These are phyloP conservation scores for Trichomonascaceae sp. DNA, from an alignment of 1,139 yeast genomes.

Conservation along the genomic window DNA sequence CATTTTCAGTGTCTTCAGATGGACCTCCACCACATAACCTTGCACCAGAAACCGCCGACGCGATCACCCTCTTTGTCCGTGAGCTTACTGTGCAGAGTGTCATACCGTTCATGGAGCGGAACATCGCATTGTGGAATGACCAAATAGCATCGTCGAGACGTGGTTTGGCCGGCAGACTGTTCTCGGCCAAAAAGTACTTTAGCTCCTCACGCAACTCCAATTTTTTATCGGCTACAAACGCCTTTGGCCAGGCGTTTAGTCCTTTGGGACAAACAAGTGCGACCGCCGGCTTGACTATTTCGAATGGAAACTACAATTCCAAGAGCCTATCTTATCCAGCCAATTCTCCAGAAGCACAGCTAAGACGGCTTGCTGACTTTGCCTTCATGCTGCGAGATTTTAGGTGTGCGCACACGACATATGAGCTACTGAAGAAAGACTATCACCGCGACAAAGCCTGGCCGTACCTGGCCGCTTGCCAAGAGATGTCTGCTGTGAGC, in stretches of 20 bases:
- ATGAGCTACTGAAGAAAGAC: constrained; percentile 73
- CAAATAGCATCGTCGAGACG: constrained; percentile 54
- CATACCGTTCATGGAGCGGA: constrained; percentile 67
- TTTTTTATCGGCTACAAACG: constrained; percentile 12
- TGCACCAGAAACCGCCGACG: not conserved
- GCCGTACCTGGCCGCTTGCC: constrained; percentile 70
- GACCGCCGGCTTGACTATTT: constrained; percentile 7
- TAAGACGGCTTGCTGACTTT: constrained; percentile 85
- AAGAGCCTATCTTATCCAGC: constrained; percentile 43
- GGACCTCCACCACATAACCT: constrained; percentile 1
- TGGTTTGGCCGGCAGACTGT: constrained; percentile 61
- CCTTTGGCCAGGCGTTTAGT: constrained; percentile 7
- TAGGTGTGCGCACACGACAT: constrained; percentile 70
- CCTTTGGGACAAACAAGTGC: constrained; percentile 8
- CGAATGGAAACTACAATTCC: constrained; percentile 27
- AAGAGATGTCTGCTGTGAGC: constrained; percentile 77
- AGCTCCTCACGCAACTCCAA: constrained; percentile 23
- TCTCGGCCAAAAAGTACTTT: constrained; percentile 49
- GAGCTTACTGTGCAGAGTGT: constrained; percentile 46
- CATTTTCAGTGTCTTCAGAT: too few species aligned
- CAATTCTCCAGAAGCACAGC: constrained; percentile 56
- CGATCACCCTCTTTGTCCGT: constrained; percentile 24
- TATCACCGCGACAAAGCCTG: constrained; percentile 70
- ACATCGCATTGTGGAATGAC: constrained; percentile 70
- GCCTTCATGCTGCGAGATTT: constrained; percentile 80